These are phyloP conservation scores for Aspergillus fructus DNA, from an alignment of 2,329 filamentous ascomycete genomes.

Conservation along the genomic window DNA sequence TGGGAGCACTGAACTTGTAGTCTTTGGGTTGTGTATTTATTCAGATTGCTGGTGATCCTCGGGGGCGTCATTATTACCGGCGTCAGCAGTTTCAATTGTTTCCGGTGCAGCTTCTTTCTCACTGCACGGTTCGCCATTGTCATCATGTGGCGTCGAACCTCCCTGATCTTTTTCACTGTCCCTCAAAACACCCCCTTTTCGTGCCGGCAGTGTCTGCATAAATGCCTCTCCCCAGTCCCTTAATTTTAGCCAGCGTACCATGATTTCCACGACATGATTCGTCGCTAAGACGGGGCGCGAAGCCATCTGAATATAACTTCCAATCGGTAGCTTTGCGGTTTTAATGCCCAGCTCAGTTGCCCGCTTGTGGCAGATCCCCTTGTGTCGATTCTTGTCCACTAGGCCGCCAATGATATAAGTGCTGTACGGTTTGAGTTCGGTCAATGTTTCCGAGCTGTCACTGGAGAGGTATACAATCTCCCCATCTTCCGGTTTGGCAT, in stretches of 20 bases:
- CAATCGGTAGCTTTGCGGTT: slow-evolving; percentile 89
- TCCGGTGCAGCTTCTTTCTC: slow-evolving; percentile 12
- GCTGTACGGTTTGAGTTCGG: slow-evolving; percentile 79
- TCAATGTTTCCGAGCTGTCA: slow-evolving; percentile 83
- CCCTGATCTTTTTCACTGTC: slow-evolving; percentile 6
- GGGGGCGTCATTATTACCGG: background rate
- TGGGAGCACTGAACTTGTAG: background rate
- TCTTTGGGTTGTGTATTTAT: background rate
- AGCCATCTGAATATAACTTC: slow-evolving; percentile 90
- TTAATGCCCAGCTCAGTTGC: slow-evolving; percentile 74
- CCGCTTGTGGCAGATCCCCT: slow-evolving; percentile 85
- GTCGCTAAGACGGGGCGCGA: slow-evolving; percentile 84
- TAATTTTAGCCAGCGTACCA: slow-evolving; percentile 86
- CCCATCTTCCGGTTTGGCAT: slow-evolving; percentile 42
- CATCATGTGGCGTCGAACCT: slow-evolving; percentile 23
- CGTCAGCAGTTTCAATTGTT: slow-evolving; percentile 11
- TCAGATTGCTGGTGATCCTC: background rate
- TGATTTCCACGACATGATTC: slow-evolving; percentile 96
- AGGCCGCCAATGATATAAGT: slow-evolving; percentile 92
- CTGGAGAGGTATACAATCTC: slow-evolving; percentile 86
- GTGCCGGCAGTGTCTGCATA: slow-evolving; percentile 79
- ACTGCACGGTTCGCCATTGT: slow-evolving; percentile 15
- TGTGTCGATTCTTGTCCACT: slow-evolving; percentile 95
- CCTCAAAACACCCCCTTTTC: slow-evolving; percentile 77
- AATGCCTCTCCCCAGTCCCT: slow-evolving; percentile 93